These are phyloP conservation scores for Ilex aquifolium DNA, from an alignment of 257 asterid species.

Conservation along the genomic window DNA sequence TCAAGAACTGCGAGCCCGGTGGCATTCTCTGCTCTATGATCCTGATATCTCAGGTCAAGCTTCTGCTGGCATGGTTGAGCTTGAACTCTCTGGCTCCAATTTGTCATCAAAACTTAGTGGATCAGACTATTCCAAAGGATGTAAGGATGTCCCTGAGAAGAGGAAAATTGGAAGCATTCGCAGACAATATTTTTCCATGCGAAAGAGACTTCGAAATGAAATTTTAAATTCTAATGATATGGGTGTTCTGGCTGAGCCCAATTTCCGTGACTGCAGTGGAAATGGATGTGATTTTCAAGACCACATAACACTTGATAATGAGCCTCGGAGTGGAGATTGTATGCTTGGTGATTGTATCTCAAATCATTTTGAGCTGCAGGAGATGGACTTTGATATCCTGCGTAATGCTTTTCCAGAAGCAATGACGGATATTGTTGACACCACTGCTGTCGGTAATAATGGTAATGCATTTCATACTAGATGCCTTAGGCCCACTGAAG, in stretches of 20 bases:
- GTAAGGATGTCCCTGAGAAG: constrained; percentile 46
- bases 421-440: constrained; percentile 26
- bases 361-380: constrained; percentile 50
- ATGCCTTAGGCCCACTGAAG: constrained; percentile 34
- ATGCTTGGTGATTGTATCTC: constrained; percentile 35
- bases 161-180: constrained; percentile 71
- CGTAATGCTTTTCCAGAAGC: constrained; percentile 63
- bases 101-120: constrained; percentile 46
- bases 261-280: constrained; percentile 40
- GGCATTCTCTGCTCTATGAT: constrained; percentile 87
- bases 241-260: constrained; percentile 47
- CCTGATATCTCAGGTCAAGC: constrained; percentile 65
- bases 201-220: constrained; percentile 64
- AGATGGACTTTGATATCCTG: constrained; percentile 61
- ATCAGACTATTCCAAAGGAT: constrained; percentile 39
- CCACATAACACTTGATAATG: constrained; percentile 33
- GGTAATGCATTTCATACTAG: constrained; percentile 28
- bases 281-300: constrained; percentile 43
- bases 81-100: constrained; percentile 69
- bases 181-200: constrained; percentile 62
- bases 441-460: constrained; percentile 20
- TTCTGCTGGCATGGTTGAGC: constrained; percentile 64
- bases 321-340: constrained; percentile 35
- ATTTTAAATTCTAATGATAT: constrained; percentile 47
- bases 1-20: constrained; percentile 64